Percentiles rank a stretch among this genome's conserved stretches.
These are phyloP conservation scores for Acanthamoeba castellanii DNA, from an alignment of 208 protist genomes.

Conservation along the genomic window DNA sequence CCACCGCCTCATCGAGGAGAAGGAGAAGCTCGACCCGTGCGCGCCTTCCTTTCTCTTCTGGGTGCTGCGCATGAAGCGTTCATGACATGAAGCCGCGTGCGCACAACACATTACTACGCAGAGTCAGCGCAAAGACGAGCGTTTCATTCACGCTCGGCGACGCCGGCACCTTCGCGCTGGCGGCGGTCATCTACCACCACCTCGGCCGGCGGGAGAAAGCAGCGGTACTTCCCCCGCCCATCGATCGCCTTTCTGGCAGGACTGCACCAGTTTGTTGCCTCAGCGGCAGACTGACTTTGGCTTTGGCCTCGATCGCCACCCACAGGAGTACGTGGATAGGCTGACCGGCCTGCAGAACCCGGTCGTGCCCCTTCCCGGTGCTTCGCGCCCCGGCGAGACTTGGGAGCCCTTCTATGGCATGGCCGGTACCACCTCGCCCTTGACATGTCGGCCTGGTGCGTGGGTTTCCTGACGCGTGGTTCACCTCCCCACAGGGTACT, in stretches of 20 bases:
- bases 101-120: background rate
- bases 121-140: background rate
- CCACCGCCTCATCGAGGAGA: background rate
- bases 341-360: background rate
- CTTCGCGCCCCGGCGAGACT: background rate
- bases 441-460: background rate
- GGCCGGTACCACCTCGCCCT: background rate
- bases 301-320: background rate
- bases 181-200: conserved; percentile 63
- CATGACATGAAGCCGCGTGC: too few species aligned
- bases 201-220: background rate
- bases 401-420: conserved; percentile 58
- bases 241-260: background rate
- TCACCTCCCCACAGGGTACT: background rate
- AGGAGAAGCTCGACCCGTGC: background rate
- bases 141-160: background rate
- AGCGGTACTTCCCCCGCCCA: background rate
- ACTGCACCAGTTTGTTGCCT: too few species aligned
- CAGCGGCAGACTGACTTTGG: background rate
- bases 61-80: background rate
- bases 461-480: background rate
- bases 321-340: conserved; percentile 37
- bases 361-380: background rate
- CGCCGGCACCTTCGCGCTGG: conserved; percentile 17
- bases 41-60: background rate